phyloP scores from a whole-genome alignment of 305 asterid species.

The Caryopteris hybrid region DNA sequence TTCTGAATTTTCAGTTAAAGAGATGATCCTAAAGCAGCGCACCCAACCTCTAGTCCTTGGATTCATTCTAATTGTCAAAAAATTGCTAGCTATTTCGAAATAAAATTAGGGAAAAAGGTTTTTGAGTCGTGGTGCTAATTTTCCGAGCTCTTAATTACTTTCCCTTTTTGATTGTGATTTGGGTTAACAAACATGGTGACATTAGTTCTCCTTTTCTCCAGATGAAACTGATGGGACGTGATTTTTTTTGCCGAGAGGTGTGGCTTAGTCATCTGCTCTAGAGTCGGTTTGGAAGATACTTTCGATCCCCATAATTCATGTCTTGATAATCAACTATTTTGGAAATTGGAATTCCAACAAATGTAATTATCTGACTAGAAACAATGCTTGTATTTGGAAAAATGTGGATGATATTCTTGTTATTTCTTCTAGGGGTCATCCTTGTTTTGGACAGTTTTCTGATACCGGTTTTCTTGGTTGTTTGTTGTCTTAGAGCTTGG shows the following conservation, averaged over 20 bases:
- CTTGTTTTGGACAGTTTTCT: constrained; percentile 27
- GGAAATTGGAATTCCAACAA: not conserved
- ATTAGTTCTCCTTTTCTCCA: constrained; percentile 74
- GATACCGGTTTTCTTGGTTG: constrained; percentile 34
- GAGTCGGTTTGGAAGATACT: constrained; percentile 37
- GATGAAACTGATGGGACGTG: constrained; percentile 96
- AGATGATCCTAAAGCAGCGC: not conserved
- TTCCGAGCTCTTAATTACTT: constrained; percentile 15
- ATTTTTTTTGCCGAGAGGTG: constrained; percentile 46
- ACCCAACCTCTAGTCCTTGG: constrained; percentile 4
- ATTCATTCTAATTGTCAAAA: not conserved
- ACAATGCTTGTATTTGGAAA: constrained; percentile 5
- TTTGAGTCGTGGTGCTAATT: not conserved
- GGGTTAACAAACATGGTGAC: constrained; percentile 49
- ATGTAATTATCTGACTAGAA: not conserved
- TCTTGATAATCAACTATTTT: constrained; percentile 18
- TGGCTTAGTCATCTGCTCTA: constrained; percentile 56
- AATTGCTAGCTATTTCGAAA: not conserved
- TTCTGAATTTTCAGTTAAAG: not conserved
- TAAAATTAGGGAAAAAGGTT: not conserved
- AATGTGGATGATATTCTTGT: constrained; percentile 4
- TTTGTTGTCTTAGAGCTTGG: constrained; percentile 77
- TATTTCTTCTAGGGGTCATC: not conserved
- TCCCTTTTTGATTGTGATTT: constrained; percentile 30
- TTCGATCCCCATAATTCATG: constrained; percentile 14